Conservation (phyloP, 257 asterid species). For the Plantago ovata region DNA sequence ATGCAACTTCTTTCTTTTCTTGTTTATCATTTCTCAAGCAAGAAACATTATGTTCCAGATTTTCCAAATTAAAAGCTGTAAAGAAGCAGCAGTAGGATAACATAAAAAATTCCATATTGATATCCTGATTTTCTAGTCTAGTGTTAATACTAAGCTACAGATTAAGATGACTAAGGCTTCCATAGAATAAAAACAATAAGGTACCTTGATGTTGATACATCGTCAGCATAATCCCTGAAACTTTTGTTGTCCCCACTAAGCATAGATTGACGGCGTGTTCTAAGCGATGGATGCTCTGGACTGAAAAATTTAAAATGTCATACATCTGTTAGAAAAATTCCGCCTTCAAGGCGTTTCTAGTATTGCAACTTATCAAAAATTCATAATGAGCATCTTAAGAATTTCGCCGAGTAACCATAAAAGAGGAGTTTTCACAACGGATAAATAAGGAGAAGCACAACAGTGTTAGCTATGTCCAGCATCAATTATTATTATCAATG, state of each 20-base stretch:
- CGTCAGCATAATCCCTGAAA: constrained; percentile 41
- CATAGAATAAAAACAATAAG: constrained; percentile 8
- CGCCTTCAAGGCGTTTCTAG: constrained; percentile 10
- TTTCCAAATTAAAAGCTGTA: constrained; percentile 12
- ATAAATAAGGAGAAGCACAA: constrained; percentile 4
- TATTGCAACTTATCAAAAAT: constrained; percentile 10
- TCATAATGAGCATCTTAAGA: background rate
- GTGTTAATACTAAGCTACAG: background rate
- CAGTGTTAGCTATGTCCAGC: background rate
- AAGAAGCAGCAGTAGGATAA: constrained; percentile 9
- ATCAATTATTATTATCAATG: constrained; percentile 1
- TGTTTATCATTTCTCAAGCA: background rate
- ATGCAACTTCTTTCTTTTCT: background rate
- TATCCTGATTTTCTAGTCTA: constrained; percentile 10
- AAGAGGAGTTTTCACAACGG: background rate
- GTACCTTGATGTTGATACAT: constrained; percentile 51
- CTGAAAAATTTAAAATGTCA: constrained; percentile 38
- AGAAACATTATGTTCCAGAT: constrained; percentile 10
- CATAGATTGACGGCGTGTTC: constrained; percentile 68
- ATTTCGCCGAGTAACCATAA: constrained; percentile 3
- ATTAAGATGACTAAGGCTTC: constrained; percentile 2
- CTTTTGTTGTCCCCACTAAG: constrained; percentile 59
- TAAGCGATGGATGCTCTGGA: constrained; percentile 83
- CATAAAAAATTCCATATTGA: constrained; percentile 7
- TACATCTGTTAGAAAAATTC: constrained; percentile 21